Evolutionary conservation across 371 early-diverging fungal genomes (phyloP).

Genomic region (Mortierella sp.): DNA sequence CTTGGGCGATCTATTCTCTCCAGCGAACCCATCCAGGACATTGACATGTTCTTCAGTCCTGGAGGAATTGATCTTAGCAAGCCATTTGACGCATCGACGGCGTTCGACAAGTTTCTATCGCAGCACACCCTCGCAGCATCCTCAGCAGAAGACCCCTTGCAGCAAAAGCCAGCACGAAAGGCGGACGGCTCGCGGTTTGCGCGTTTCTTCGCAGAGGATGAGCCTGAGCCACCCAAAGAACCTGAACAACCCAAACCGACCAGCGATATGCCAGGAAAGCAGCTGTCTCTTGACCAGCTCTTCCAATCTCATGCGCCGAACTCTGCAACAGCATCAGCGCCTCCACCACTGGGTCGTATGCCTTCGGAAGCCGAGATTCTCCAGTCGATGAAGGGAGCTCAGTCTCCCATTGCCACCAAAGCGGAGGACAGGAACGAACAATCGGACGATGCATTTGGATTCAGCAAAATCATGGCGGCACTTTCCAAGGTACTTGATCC

Average conservation of each 20-base stretch:
- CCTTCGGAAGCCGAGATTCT: conserved; percentile 74
- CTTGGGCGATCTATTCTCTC: conserved; percentile 28
- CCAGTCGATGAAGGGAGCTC: conserved; percentile 63
- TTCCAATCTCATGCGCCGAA: conserved; percentile 59
- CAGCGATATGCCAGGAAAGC: conserved; percentile 32
- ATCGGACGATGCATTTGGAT: conserved; percentile 68
- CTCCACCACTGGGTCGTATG: conserved; percentile 58
- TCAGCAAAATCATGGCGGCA: conserved; percentile 72
- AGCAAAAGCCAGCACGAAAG: conserved; percentile 39
- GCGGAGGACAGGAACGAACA: conserved; percentile 39
- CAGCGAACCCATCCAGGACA: conserved; percentile 51
- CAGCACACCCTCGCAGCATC: conserved; percentile 57
- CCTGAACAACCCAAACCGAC: background rate
- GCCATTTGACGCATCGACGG: conserved; percentile 50
- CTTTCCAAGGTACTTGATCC: conserved; percentile 63
- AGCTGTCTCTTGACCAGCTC: conserved; percentile 65
- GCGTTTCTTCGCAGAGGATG: conserved; percentile 69
- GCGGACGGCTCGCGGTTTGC: conserved; percentile 75
- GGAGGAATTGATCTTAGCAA: conserved; percentile 57
- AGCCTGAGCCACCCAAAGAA: conserved; percentile 24
- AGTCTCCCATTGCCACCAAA: conserved; percentile 21
- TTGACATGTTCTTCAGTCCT: conserved; percentile 58
- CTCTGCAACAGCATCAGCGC: conserved; percentile 18
- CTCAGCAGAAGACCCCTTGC: conserved; percentile 18
- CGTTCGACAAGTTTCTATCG: conserved; percentile 61